A percentile compares a stretch with the other conserved stretches of the same genome.
These are phyloP conservation scores for Medicago truncatula DNA, from an alignment of 306 rosid genomes.

Conservation along the genomic window DNA sequence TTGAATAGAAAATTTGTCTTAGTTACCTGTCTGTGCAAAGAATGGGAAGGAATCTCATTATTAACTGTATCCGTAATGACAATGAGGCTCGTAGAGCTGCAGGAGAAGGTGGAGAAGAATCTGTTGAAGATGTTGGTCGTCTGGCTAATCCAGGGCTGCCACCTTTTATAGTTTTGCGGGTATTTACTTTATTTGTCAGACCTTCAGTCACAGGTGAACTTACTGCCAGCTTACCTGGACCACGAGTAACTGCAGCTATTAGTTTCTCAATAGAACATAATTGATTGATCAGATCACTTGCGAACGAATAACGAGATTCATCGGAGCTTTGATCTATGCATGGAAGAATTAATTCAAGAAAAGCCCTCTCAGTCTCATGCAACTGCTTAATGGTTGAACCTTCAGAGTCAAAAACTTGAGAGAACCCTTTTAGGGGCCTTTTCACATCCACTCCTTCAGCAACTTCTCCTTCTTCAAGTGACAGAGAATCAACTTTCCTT, in stretches of 20 bases:
- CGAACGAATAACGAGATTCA: constrained; percentile 85
- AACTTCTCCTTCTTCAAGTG: constrained; percentile 97
- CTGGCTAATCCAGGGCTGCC: constrained; percentile 88
- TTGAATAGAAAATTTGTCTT: constrained; percentile 17
- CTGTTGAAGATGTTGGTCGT: constrained; percentile 58
- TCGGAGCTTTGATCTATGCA: constrained; percentile 94
- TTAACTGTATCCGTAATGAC: constrained; percentile 76
- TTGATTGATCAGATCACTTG: constrained; percentile 87
- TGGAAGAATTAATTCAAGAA: constrained; percentile 79
- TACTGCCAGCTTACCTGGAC: constrained; percentile 69
- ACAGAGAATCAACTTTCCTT: constrained; percentile 61
- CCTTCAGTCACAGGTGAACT: constrained; percentile 71
- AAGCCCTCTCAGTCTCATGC: constrained; percentile 81
- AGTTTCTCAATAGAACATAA: constrained; percentile 77
- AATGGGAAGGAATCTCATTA: constrained; percentile 87
- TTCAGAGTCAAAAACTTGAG: constrained; percentile 59
- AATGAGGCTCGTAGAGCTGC: constrained; percentile 86
- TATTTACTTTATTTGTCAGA: constrained; percentile 69
- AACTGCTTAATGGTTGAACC: constrained; percentile 55
- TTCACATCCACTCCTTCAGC: constrained; percentile 62
- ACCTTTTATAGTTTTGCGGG: constrained; percentile 72
- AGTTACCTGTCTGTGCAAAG: constrained; percentile 79
- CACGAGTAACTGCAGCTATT: constrained; percentile 66
- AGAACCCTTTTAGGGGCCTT: constrained; percentile 56
- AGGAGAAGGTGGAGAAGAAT: constrained; percentile 75